Conservation (phyloP, 768 basidiomycete species). For the Podaxis pistillaris region DNA sequence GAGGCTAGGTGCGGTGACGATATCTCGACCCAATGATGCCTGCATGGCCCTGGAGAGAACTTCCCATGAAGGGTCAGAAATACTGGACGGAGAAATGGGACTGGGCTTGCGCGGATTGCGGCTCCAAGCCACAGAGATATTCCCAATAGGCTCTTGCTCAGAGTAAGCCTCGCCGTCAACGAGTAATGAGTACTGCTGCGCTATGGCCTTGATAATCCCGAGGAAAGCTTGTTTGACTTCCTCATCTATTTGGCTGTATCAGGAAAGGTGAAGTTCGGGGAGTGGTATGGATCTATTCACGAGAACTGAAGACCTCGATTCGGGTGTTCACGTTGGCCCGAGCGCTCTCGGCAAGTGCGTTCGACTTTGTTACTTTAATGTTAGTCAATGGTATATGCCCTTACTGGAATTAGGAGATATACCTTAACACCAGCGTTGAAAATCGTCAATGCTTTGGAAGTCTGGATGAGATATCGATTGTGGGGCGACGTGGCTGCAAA, state of each 20-base stretch:
- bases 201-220: conserved; percentile 23
- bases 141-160: conserved; percentile 22
- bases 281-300: conserved; percentile 15
- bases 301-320: conserved; percentile 27
- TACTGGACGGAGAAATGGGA: conserved; percentile 24
- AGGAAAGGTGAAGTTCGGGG: background rate
- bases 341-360: conserved; percentile 28
- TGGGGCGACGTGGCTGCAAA: conserved; percentile 23
- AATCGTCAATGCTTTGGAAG: conserved; percentile 28
- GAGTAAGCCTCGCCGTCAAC: conserved; percentile 21
- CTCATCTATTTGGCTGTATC: conserved; percentile 11
- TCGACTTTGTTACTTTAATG: conserved; percentile 17
- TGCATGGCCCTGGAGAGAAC: conserved; percentile 27
- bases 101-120: conserved; percentile 20
- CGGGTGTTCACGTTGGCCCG: conserved; percentile 25
- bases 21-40: conserved; percentile 24
- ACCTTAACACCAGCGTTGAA: conserved; percentile 30
- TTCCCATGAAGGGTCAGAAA: conserved; percentile 22
- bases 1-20: conserved; percentile 27
- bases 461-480: conserved; percentile 29
- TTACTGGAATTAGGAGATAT: background rate
- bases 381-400: background rate
- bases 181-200: conserved; percentile 24
- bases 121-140: conserved; percentile 22
- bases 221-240: no score